A percentile compares a stretch with the other conserved stretches of the same genome.
Evolutionary conservation across 2,329 filamentous ascomycete genomes (phyloP).

Genomic region (Aspergillus brunneoviolaceus): DNA sequence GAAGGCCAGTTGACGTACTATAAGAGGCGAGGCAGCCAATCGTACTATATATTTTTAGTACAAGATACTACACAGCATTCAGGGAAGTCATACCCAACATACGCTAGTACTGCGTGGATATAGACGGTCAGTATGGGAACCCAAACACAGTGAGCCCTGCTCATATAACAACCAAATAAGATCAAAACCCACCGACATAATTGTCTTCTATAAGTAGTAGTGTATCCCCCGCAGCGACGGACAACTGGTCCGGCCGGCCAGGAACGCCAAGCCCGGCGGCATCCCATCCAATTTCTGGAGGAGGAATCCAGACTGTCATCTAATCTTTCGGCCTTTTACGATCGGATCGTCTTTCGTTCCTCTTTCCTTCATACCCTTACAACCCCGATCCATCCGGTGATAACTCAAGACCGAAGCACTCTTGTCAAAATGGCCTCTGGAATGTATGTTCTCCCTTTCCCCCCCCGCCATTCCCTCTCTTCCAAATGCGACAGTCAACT

Average conservation of each 20-base stretch:
- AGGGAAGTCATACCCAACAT: no score
- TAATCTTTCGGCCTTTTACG: neutral
- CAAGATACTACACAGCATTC: no score
- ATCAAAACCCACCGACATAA: no score
- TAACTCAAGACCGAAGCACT: neutral
- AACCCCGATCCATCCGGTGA: neutral
- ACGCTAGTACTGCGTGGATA: no score
- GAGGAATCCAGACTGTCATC: neutral
- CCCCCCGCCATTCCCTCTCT: neutral
- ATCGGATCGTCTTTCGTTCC: neutral
- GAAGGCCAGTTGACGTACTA: no score
- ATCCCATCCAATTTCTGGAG: neutral
- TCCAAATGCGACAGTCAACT: neutral
- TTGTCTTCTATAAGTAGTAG: no score
- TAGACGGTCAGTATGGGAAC: no score
- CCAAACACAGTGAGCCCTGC: no score
- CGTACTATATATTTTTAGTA: no score
- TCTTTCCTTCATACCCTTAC: neutral
- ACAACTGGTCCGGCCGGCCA: neutral
- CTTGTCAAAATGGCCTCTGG: slow-evolving; percentile 15
- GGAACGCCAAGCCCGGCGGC: slow-evolving; percentile 6
- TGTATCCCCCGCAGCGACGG: no score
- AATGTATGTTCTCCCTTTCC: slow-evolving; percentile 14
- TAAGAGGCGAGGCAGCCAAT: no score
- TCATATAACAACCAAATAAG: no score